A percentile compares a stretch with the other conserved stretches of the same genome.
These are phyloP conservation scores for Dinochytrium kinnereticum DNA, from an alignment of 371 early-diverging fungal species.

Conservation along the genomic window DNA sequence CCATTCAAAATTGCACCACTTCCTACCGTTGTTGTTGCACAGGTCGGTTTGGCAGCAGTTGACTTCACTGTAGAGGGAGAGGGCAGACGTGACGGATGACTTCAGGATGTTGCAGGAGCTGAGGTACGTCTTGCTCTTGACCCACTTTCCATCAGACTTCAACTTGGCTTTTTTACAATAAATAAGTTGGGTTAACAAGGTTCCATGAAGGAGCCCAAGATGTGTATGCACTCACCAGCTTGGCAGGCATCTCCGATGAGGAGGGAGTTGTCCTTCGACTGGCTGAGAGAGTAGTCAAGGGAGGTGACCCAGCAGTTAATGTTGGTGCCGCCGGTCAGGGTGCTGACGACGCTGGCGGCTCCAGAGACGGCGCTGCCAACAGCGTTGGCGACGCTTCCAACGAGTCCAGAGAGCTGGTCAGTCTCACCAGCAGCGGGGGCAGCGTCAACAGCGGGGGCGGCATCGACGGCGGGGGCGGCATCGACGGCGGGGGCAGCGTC, in stretches of 20 bases:
- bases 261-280: constrained; percentile 1
- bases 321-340: neutral
- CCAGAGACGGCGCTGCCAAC: neutral
- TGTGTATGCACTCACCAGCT: neutral
- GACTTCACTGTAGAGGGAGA: constrained; percentile 5
- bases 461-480: neutral
- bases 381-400: constrained; percentile 4
- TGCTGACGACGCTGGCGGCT: neutral
- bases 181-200: neutral
- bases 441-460: constrained; percentile 1
- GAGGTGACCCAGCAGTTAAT: constrained; percentile 6
- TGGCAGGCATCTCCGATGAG: constrained; percentile 9
- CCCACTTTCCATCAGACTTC: neutral
- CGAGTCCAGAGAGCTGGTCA: neutral
- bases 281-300: neutral
- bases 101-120: neutral
- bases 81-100: neutral
- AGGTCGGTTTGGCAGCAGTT: constrained; percentile 15
- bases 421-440: constrained; percentile 7
- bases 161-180: neutral
- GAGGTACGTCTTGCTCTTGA: constrained; percentile 8
- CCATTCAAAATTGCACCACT: neutral
- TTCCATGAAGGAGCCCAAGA: neutral
- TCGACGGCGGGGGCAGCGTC: neutral
- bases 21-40: constrained; percentile 9